phyloP scores from a whole-genome alignment of 177 flowering plant genomes.

The Vitis hybrid region DNA sequence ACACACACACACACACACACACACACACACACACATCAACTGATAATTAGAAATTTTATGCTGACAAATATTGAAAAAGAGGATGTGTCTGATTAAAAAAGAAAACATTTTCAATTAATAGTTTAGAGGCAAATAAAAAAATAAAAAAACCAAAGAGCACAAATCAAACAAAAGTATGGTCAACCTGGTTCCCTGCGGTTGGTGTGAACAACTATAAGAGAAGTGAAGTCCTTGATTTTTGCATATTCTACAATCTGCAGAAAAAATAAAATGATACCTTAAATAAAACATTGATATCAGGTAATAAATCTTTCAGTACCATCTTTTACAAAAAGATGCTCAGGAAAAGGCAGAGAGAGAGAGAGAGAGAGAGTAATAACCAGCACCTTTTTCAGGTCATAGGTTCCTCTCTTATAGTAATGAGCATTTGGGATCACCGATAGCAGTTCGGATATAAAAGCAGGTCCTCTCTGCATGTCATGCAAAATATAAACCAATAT shows the following conservation, averaged over 20 bases:
- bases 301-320: not conserved
- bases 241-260: slow-evolving; percentile 89
- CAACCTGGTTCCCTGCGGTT: slow-evolving; percentile 92
- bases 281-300: not conserved
- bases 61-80: too few relatives aligned
- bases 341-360: not conserved
- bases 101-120: not conserved
- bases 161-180: slow-evolving; percentile 10
- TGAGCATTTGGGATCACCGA: slow-evolving; percentile 86
- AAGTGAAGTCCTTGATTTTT: slow-evolving; percentile 72
- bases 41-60: too few relatives aligned
- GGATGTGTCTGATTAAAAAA: too few relatives aligned
- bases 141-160: too few relatives aligned
- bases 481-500: slow-evolving; percentile 1
- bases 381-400: slow-evolving; percentile 87
- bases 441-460: slow-evolving; percentile 71
- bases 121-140: not conserved
- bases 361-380: not conserved
- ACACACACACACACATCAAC: not conserved
- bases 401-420: slow-evolving; percentile 87
- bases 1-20: not conserved
- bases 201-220: slow-evolving; percentile 85
- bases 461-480: slow-evolving; percentile 84
- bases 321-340: not conserved
- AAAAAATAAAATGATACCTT: not conserved